Conservation (phyloP, 176 grass and related monocot species). For the Zizania latifolia region DNA sequence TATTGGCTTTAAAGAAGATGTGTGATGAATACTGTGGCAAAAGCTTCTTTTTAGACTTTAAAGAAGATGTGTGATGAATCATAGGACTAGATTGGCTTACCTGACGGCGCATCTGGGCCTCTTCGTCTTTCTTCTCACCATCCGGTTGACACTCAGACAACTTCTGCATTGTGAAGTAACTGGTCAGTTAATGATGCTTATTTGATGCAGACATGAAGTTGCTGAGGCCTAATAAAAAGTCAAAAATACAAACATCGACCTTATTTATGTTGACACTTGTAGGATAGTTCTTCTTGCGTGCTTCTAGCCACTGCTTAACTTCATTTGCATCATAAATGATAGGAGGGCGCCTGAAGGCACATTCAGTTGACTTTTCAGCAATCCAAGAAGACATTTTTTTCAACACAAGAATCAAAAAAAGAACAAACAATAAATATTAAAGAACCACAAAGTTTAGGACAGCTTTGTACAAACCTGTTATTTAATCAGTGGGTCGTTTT, state of each 20-base stretch:
- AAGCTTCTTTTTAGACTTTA: constrained; percentile 25
- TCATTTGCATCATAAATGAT: constrained; percentile 71
- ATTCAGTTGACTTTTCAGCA: background rate
- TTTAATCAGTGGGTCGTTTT: background rate
- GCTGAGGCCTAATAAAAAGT: background rate
- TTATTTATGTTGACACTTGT: constrained; percentile 51
- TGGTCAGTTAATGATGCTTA: constrained; percentile 17
- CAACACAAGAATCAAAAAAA: background rate
- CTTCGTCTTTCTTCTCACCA: constrained; percentile 41
- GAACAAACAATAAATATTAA: constrained; percentile 6
- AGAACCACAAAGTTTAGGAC: background rate
- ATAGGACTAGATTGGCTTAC: constrained; percentile 27
- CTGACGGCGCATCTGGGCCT: constrained; percentile 50
- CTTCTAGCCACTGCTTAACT: constrained; percentile 79
- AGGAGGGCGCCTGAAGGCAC: constrained; percentile 36
- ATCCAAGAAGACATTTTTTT: background rate
- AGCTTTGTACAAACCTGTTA: background rate
- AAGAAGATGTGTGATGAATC: constrained; percentile 9
- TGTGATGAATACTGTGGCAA: background rate
- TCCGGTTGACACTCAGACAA: constrained; percentile 23
- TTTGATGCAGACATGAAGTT: background rate
- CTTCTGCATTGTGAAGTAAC: constrained; percentile 53
- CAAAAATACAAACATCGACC: constrained; percentile 37
- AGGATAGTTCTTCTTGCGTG: constrained; percentile 84
- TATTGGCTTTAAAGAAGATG: constrained; percentile 19